These are phyloP conservation scores for Quercus aquifolioides DNA, from an alignment of 306 rosid genomes.

Conservation along the genomic window DNA sequence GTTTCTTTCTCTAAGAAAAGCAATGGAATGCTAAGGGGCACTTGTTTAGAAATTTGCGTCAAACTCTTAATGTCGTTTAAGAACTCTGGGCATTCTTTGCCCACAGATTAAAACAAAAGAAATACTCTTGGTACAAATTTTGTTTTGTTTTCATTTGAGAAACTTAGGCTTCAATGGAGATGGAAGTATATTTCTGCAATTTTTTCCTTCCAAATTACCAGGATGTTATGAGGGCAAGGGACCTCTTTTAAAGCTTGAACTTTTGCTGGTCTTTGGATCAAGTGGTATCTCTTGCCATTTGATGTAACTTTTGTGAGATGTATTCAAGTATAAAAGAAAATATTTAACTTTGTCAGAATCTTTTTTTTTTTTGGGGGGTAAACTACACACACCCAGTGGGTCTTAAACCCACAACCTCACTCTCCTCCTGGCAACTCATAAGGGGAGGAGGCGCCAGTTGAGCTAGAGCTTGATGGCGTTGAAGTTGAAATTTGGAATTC, in stretches of 20 bases:
- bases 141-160: not conserved
- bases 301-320: not conserved
- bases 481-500: not conserved
- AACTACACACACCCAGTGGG: too few species aligned
- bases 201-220: slow-evolving; percentile 2
- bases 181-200: slow-evolving; percentile 4
- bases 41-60: not conserved
- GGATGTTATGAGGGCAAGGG: not conserved
- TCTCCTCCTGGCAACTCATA: too few species aligned
- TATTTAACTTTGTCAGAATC: not conserved
- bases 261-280: not conserved
- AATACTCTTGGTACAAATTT: not conserved
- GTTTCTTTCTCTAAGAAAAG: not conserved
- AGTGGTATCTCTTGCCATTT: not conserved
- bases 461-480: too few species aligned
- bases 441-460: too few species aligned
- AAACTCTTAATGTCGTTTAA: not conserved
- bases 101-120: not conserved
- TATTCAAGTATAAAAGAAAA: not conserved
- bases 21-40: not conserved
- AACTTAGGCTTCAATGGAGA: not conserved
- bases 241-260: not conserved
- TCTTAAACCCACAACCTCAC: too few species aligned
- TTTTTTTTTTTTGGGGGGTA: not conserved
- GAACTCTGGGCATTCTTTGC: too few species aligned